Base-by-base conservation (phyloP, 768 basidiomycete genomes). In the Amanita pallidorosea region DNA sequence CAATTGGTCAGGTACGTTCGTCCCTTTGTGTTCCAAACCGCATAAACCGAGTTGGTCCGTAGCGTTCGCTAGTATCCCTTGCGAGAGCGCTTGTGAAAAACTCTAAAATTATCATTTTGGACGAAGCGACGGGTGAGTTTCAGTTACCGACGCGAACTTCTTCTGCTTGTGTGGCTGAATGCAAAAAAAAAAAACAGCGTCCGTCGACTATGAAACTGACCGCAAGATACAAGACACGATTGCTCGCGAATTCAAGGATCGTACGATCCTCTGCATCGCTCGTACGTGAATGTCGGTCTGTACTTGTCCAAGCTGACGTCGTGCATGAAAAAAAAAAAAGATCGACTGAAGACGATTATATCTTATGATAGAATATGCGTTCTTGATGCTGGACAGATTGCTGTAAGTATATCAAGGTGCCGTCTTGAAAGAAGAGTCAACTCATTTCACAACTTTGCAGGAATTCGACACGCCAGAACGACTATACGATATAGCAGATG, bases 161-260 rank as follows among this genome's bases (percentile, higher is more conserved):
- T 41, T 41, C 43, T 37, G n/a, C n/a, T n/a, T n/a, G 5, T 25
- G n/a, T 50, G 40, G 45, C 53, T 50, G 48, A 49, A 37, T 40
- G 37, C 5, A 17, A 27, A 44, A 5, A 23, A 23, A 23, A 23
- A 23, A 23, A n/a, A n/a, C 45, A 77, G 88, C 88, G n/a, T 87
- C 85, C 9, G 88, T 92, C 25, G 89, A 92, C 57, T 86, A 83
- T 57, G 89, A 88, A 65, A 94, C 90, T 0, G 93, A 96, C 67
- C 70, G 81, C 52, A 88, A 88, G 63, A 92, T 98, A 53, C 93
- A 96, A 61, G 77, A 86, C 55, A 95, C 93, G 5, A 95, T 97
- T 55, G 76, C 88, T 1, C 71, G 72, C 45, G 85, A 87, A 69
- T 97, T 95, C 70, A 69, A 74, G 40, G 83, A 91, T 63, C 81